A percentile compares a stretch with the other conserved stretches of the same genome.
These are phyloP conservation scores for Aspergillus hancockii DNA, from an alignment of 495 filamentous ascomycete genomes.

Conservation along the genomic window DNA sequence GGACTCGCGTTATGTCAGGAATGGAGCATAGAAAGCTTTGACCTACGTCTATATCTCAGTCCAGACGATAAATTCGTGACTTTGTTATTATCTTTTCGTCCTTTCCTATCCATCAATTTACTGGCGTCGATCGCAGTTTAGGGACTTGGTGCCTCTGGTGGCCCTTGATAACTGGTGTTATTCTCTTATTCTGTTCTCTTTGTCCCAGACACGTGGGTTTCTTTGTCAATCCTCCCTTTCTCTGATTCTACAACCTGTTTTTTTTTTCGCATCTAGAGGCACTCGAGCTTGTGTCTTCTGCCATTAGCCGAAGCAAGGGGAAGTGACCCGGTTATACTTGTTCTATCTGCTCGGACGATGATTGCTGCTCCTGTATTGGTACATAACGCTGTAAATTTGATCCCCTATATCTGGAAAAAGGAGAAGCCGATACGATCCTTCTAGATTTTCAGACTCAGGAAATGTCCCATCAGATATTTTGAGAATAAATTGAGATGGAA, in stretches of 20 bases:
- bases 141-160: constrained; percentile 1
- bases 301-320: neutral
- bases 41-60: neutral
- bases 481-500: neutral
- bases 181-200: constrained; percentile 8
- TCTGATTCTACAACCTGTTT: neutral
- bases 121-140: constrained; percentile 3
- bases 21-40: constrained; percentile 21
- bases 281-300: neutral
- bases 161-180: constrained; percentile 2
- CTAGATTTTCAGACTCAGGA: neutral
- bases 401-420: neutral
- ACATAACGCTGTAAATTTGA: constrained; percentile 4
- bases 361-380: constrained; percentile 1
- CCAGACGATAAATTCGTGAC: constrained; percentile 12
- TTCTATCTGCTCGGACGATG: neutral
- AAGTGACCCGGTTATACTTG: constrained; percentile 1
- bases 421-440: neutral
- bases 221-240: neutral
- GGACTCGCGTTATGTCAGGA: constrained; percentile 15
- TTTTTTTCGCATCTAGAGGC: neutral
- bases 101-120: neutral
- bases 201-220: neutral
- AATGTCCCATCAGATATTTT: constrained; percentile 21
- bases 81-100: constrained; percentile 14